Percentiles rank a stretch among this genome's conserved stretches.
phyloP scores from a whole-genome alignment of 805 yeast species.

The Saturnispora zaruensis region DNA sequence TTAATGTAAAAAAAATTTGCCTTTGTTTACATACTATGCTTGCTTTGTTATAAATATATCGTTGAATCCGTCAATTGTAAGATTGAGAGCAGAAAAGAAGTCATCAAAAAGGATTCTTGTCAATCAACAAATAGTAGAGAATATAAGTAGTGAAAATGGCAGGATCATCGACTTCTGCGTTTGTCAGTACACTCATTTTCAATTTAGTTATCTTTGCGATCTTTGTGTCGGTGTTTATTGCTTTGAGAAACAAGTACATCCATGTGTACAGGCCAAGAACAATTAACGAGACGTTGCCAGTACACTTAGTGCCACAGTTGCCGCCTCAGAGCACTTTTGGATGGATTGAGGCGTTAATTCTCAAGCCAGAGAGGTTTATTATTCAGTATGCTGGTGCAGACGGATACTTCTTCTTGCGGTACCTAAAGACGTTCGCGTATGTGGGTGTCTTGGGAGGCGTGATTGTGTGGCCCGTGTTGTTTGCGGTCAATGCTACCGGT shows the following conservation, averaged over 20 bases:
- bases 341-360: constrained; percentile 47
- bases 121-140: neutral
- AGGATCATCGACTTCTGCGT: constrained; percentile 39
- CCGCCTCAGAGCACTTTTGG: constrained; percentile 28
- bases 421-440: constrained; percentile 44
- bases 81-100: neutral
- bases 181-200: constrained; percentile 40
- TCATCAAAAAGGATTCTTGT: neutral
- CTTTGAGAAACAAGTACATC: constrained; percentile 34
- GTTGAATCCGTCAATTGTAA: neutral
- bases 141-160: constrained; percentile 1
- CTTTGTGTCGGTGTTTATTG: constrained; percentile 33
- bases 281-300: constrained; percentile 38
- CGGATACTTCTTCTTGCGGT: constrained; percentile 69
- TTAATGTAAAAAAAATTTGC: neutral
- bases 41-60: neutral
- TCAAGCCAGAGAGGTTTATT: constrained; percentile 50
- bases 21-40: neutral
- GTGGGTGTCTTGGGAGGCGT: constrained; percentile 46
- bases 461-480: constrained; percentile 56
- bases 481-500: constrained; percentile 69
- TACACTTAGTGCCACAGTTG: constrained; percentile 30
- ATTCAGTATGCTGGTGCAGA: constrained; percentile 68
- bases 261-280: constrained; percentile 49
- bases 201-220: constrained; percentile 35